Base-by-base conservation (phyloP, 2,329 filamentous ascomycete genomes). In the Pyrenochaeta sp. region DNA sequence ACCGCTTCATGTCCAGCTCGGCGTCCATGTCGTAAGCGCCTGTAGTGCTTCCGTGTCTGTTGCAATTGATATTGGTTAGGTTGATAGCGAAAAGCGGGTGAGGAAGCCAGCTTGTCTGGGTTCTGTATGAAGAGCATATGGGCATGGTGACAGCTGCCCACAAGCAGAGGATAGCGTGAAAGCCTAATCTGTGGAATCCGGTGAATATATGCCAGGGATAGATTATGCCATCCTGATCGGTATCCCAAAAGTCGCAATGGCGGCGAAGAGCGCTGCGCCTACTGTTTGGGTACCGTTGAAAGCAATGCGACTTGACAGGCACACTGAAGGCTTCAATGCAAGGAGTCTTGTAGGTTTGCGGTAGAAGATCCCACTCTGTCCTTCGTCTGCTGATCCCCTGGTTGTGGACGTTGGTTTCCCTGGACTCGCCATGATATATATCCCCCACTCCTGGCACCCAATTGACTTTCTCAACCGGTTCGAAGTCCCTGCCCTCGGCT, bases 161-260 rank as follows among this genome's bases (percentile, higher is more conserved):
- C 1, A 65, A 25, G 24, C 62, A 65, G 5, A 67, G 53, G 4
- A 44, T 19, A 25, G 61, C 32, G 43, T 59, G 53, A 42, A 66
- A 68, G 12, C 64, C 65, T 2, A 68, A 51, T 9, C 37, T 54
- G 12, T 49, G 59, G 52, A 66, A 68, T 25, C 65, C 61, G 5
- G 44, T 50, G 50, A 58, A 68, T 8, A 65, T 65, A 28, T 68
- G 58, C 64, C 59, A 66, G 9, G 64, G 64, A 12, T 61, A 68
- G 25, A 68, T 57, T 2, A 65, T 42, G 19, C 54, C 59, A 25
- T 65, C 61, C 7, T 51, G 32, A 40, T 65, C 56, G n/a, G 43
- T 40, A 39, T 65, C 57, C 62, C 64, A 66, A 52, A 68, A 65
- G 45, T 63, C 64, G 45, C 64, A 65, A 42, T 68, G 63, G 2